A percentile compares a stretch with the other conserved stretches of the same genome.
phyloP scores from a whole-genome alignment of 768 basidiomycete genomes.

The Pleurotus pulmonarius region DNA sequence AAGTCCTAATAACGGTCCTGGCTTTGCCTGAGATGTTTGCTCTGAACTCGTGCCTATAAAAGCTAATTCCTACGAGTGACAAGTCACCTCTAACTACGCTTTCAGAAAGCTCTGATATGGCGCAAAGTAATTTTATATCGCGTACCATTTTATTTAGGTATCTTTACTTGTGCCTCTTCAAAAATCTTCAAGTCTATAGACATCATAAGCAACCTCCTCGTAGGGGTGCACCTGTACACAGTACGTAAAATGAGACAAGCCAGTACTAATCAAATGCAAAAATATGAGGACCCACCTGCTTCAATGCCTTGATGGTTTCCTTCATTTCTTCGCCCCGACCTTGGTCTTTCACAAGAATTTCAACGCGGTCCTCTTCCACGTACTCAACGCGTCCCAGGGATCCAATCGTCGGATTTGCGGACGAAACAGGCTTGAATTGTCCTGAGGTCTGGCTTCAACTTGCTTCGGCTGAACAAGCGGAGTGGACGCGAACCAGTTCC shows the following conservation, averaged over 20 bases:
- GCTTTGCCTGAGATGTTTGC: too few species aligned
- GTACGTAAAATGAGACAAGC: neutral
- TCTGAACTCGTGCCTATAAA: too few species aligned
- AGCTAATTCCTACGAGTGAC: too few species aligned
- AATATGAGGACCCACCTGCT: slow-evolving; percentile 31
- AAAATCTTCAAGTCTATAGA: slow-evolving; percentile 45
- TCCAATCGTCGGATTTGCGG: slow-evolving; percentile 45
- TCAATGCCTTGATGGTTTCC: slow-evolving; percentile 39
- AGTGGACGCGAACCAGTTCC: slow-evolving; percentile 41
- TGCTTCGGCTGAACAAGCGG: neutral
- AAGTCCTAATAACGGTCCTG: too few species aligned
- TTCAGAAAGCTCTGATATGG: too few species aligned
- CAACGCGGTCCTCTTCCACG: slow-evolving; percentile 53
- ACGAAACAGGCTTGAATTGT: slow-evolving; percentile 38
- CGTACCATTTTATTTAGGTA: too few species aligned
- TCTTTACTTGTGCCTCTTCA: slow-evolving; percentile 5
- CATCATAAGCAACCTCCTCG: slow-evolving; percentile 56
- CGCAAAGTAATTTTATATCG: too few species aligned
- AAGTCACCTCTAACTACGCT: too few species aligned
- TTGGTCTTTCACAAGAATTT: slow-evolving; percentile 41
- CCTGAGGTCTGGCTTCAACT: slow-evolving; percentile 23
- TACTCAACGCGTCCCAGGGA: slow-evolving; percentile 35
- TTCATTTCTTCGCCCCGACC: slow-evolving; percentile 30
- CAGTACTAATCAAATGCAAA: neutral
- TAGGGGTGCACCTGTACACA: slow-evolving; percentile 46